Evolutionary conservation across 164 flowering plant species (phyloP).

Genomic region (Buxus sempervirens): DNA sequence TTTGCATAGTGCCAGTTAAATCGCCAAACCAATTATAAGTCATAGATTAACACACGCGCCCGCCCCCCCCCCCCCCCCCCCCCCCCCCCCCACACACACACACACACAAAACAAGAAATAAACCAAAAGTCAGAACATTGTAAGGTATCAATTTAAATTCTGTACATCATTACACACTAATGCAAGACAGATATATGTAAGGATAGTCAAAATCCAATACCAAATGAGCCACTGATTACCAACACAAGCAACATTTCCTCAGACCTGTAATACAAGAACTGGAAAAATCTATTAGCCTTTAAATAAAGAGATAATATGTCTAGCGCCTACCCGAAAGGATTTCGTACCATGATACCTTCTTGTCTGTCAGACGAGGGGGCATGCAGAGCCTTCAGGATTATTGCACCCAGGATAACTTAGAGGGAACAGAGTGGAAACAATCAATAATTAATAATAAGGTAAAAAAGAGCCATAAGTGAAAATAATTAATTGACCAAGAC

Average conservation of each 20-base stretch:
- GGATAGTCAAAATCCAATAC: neutral
- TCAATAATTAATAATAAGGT: neutral
- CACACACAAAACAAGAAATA: too few relatives aligned
- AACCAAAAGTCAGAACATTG: too few relatives aligned
- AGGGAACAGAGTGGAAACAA: too few relatives aligned
- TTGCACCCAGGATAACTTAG: constrained; percentile 4
- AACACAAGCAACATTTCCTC: constrained; percentile 2
- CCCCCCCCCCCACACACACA: too few relatives aligned
- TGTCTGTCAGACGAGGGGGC: constrained; percentile 8
- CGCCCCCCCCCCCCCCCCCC: too few relatives aligned
- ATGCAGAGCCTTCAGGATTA: constrained; percentile 15
- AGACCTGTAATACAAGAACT: neutral
- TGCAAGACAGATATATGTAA: neutral
- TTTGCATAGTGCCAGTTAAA: neutral
- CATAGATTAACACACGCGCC: too few relatives aligned
- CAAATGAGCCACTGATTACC: neutral
- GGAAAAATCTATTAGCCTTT: neutral
- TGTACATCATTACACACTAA: neutral
- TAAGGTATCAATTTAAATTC: neutral
- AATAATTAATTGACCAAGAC: constrained; percentile 3
- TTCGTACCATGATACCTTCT: neutral
- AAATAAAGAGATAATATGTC: neutral
- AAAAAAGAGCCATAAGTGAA: neutral
- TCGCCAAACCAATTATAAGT: neutral
- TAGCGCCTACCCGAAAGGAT: constrained; percentile 7